These are phyloP conservation scores for Oxyria digyna DNA, from an alignment of 148 eudicot genomes.

Conservation along the genomic window DNA sequence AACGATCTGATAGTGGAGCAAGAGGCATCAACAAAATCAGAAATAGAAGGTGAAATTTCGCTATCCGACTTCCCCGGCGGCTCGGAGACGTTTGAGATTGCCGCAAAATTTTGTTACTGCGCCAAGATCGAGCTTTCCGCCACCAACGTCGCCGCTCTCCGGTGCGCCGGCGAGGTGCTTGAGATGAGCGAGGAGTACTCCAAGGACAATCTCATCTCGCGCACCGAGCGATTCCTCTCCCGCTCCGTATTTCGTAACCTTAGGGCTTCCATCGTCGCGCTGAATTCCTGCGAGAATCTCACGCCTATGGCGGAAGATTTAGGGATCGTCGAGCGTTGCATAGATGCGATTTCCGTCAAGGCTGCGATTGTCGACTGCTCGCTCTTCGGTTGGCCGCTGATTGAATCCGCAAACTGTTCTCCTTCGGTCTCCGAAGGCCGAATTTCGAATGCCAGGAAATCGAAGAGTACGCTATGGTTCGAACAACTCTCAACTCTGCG, in stretches of 20 bases:
- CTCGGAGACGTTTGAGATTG: constrained; percentile 59
- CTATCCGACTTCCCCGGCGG: constrained; percentile 84
- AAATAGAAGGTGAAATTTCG: constrained; percentile 16
- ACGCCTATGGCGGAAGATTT: constrained; percentile 56
- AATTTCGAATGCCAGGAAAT: background rate
- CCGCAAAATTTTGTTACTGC: constrained; percentile 95
- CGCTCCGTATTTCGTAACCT: constrained; percentile 42
- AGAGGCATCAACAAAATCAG: constrained; percentile 19
- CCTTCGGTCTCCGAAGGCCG: background rate
- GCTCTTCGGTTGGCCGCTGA: constrained; percentile 82
- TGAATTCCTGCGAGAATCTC: constrained; percentile 55
- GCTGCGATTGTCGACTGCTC: constrained; percentile 63
- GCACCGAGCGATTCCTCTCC: constrained; percentile 50
- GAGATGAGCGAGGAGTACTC: constrained; percentile 84
- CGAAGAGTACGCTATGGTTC: constrained; percentile 32
- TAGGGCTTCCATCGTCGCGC: constrained; percentile 39
- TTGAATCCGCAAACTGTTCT: constrained; percentile 13
- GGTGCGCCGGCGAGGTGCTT: constrained; percentile 77
- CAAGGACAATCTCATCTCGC: constrained; percentile 64
- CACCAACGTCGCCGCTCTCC: constrained; percentile 54
- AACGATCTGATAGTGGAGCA: constrained; percentile 55
- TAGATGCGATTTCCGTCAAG: constrained; percentile 39
- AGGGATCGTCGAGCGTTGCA: constrained; percentile 64
- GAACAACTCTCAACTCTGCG: constrained; percentile 46
- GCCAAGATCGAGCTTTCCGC: constrained; percentile 61